These are phyloP conservation scores for Rhododendron williamsianum DNA, from an alignment of 148 eudicot species.

Conservation along the genomic window DNA sequence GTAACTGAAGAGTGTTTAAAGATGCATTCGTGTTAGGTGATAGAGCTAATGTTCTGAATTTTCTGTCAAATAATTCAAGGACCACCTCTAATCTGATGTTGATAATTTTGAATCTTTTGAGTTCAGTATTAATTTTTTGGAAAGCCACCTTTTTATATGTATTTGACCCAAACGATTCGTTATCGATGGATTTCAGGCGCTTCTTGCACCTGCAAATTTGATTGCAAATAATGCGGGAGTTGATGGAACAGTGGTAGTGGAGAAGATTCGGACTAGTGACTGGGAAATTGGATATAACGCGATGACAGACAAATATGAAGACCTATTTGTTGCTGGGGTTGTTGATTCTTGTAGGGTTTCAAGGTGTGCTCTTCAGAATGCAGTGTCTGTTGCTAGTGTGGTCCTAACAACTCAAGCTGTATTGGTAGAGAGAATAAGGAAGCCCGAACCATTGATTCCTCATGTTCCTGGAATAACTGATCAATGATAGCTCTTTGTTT, in stretches of 20 bases:
- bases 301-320: constrained; percentile 66
- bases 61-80: neutral
- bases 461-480: constrained; percentile 62
- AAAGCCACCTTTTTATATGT: neutral
- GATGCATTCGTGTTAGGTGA: neutral
- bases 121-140: neutral
- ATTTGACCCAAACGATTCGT: constrained; percentile 2
- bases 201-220: constrained; percentile 72
- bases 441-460: constrained; percentile 62
- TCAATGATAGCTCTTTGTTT: neutral
- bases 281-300: constrained; percentile 82
- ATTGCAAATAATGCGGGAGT: constrained; percentile 88
- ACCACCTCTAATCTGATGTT: neutral
- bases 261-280: constrained; percentile 42
- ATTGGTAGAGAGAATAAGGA: constrained; percentile 57
- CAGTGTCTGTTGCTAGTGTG: constrained; percentile 81
- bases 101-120: neutral
- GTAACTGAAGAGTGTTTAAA: neutral
- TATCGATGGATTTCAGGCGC: constrained; percentile 58
- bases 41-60: neutral
- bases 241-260: constrained; percentile 81
- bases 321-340: constrained; percentile 71
- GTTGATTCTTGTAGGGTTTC: constrained; percentile 83
- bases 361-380: constrained; percentile 74
- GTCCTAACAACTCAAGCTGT: constrained; percentile 86